These are phyloP conservation scores for Capsicum rhomboideum DNA, from an alignment of 257 asterid species.

Conservation along the genomic window DNA sequence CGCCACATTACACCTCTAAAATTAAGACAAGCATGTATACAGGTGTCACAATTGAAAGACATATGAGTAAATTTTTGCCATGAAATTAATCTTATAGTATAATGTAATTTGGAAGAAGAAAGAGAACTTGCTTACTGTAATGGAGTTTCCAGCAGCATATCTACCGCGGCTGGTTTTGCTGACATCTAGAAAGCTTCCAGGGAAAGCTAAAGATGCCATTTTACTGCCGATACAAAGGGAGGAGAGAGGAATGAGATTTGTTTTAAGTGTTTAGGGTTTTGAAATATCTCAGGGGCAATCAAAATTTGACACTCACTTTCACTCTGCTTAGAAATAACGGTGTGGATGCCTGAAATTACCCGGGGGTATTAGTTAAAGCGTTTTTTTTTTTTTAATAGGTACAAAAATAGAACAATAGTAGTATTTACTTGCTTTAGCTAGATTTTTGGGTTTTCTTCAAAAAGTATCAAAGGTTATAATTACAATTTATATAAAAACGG, in stretches of 20 bases:
- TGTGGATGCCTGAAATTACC: too few relatives aligned
- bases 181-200: background rate
- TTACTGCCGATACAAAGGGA: background rate
- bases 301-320: background rate
- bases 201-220: background rate
- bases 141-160: background rate
- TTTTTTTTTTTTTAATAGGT: too few relatives aligned
- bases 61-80: background rate
- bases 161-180: background rate
- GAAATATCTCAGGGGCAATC: background rate
- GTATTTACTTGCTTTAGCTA: background rate
- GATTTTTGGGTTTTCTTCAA: background rate
- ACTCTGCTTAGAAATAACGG: background rate
- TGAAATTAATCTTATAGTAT: background rate
- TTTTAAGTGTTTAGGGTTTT: background rate
- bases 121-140: background rate
- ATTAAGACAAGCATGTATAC: background rate
- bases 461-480: background rate
- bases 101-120: background rate
- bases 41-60: background rate
- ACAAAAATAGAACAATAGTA: too few relatives aligned
- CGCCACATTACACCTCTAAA: conserved; percentile 55
- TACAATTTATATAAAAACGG: background rate
- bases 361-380: too few relatives aligned
- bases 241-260: background rate